Base-by-base conservation (phyloP, 2,329 filamentous ascomycete species). In the Aulographum hederae region DNA sequence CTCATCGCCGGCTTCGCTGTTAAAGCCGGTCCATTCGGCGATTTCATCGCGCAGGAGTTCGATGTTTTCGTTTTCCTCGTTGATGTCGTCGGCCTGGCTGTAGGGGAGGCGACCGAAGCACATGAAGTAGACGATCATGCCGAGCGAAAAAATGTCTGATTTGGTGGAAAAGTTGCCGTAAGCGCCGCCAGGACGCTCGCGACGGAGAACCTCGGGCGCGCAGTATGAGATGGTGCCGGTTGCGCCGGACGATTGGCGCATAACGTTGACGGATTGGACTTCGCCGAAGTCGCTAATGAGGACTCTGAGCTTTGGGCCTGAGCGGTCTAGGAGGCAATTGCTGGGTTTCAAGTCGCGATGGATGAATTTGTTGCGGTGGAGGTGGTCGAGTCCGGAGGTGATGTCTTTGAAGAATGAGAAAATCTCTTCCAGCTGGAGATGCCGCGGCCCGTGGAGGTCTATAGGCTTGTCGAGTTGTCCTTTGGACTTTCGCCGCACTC, bases 61-160 rank as follows among this genome's bases (percentile, higher is more conserved):
- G 4, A 94, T 63, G 41, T 95, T 84, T 48, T 98, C 89, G 34
- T 82, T 73, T 46, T 95, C 86, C 51, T 95, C 86, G 37, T 93
- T 72, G 15, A 91, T 64, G 3, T 76, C 66, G 47, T 95, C 86
- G 32, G 85, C 81, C 42, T 77, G 79, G 16, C 58, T 63, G 47
- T 95, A 98, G 0, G 89, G 89, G 8, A 98, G 64, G 29, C 76
- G 68, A 2, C 78, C 81, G 48, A 98, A 98, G 50, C 89, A 98
- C 65, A 98, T 78, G 47, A 98, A 98, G 52, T 95, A 92, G 3
- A 98, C 65, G 34, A 95, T 95, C 86, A 98, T 94, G 30, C 89
- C 89, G 0, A 98, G 61, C 1, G 85, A 94, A 53, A 98, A 98
- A n/a, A 98, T 78, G 46, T 98, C 89, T 0, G 85, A 94, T 48